These are phyloP conservation scores for Senna siamea DNA, from an alignment of 306 rosid species.

Conservation along the genomic window DNA sequence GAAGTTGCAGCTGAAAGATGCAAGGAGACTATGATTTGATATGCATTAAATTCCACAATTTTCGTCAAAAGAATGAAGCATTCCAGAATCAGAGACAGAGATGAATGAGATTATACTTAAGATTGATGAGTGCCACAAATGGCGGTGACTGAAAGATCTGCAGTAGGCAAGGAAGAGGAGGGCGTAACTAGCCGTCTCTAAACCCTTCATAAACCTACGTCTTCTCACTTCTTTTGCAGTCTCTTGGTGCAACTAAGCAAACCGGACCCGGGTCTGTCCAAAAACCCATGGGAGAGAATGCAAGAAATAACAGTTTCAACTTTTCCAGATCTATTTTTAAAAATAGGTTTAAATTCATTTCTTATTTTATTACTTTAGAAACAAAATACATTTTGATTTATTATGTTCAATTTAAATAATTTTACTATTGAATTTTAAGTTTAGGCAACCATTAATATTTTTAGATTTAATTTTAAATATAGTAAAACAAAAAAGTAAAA, in stretches of 20 bases:
- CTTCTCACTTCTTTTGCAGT: background rate
- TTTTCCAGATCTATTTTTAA: too few relatives aligned
- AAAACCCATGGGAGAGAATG: too few relatives aligned
- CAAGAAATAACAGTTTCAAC: too few relatives aligned
- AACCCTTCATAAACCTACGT: slow-evolving; percentile 76
- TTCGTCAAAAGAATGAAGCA: slow-evolving; percentile 17
- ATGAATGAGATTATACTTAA: background rate
- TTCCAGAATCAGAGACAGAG: background rate
- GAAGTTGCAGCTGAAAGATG: slow-evolving; percentile 29
- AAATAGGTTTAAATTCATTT: too few relatives aligned
- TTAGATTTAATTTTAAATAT: too few relatives aligned
- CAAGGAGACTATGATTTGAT: background rate
- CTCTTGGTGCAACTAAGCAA: background rate
- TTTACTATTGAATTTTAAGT: too few relatives aligned
- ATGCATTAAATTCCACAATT: slow-evolving; percentile 19
- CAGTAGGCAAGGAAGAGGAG: background rate
- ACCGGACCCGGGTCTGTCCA: slow-evolving; percentile 10
- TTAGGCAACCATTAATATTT: too few relatives aligned
- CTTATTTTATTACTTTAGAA: too few relatives aligned
- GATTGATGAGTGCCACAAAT: background rate
- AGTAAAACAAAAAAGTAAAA: too few relatives aligned
- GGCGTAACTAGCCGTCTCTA: slow-evolving; percentile 65
- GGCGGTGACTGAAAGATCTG: background rate
- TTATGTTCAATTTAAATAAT: too few relatives aligned
- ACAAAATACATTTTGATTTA: too few relatives aligned